A percentile compares a stretch with the other conserved stretches of the same genome.
Conservation (phyloP, 2,329 filamentous ascomycete species). For the Fusarium sp. region DNA sequence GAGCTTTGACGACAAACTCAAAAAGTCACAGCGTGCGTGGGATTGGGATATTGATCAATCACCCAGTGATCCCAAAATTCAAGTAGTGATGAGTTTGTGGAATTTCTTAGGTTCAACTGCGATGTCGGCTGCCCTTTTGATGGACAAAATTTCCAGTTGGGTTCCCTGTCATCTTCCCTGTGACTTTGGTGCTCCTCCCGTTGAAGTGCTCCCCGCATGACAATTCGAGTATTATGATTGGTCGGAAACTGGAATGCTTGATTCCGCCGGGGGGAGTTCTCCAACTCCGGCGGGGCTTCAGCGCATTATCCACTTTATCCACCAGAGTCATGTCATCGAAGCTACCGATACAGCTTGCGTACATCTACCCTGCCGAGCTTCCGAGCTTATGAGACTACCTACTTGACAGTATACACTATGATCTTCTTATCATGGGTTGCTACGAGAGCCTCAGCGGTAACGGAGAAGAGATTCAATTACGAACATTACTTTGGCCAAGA, state of each 20-base stretch:
- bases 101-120: constrained; percentile 39
- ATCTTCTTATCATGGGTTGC: not conserved
- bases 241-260: constrained; percentile 14
- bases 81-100: constrained; percentile 30
- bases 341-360: not conserved
- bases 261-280: constrained; percentile 27
- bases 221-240: constrained; percentile 42
- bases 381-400: not conserved
- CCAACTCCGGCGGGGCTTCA: constrained; percentile 32
- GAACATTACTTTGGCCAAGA: not conserved
- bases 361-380: constrained; percentile 7
- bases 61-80: constrained; percentile 14
- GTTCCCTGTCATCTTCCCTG: constrained; percentile 54
- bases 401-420: not conserved
- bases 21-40: constrained; percentile 20
- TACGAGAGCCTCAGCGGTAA: not conserved
- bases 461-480: not conserved
- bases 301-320: constrained; percentile 19
- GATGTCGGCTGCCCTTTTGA: constrained; percentile 47
- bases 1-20: constrained; percentile 21
- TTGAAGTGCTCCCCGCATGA: constrained; percentile 47
- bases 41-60: constrained; percentile 7
- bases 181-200: constrained; percentile 42
- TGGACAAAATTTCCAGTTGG: constrained; percentile 39
- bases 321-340: constrained; percentile 13